These are phyloP conservation scores for Hemisphaericaspora xylanilytica DNA, from an alignment of 1,139 yeast genomes.

Conservation along the genomic window DNA sequence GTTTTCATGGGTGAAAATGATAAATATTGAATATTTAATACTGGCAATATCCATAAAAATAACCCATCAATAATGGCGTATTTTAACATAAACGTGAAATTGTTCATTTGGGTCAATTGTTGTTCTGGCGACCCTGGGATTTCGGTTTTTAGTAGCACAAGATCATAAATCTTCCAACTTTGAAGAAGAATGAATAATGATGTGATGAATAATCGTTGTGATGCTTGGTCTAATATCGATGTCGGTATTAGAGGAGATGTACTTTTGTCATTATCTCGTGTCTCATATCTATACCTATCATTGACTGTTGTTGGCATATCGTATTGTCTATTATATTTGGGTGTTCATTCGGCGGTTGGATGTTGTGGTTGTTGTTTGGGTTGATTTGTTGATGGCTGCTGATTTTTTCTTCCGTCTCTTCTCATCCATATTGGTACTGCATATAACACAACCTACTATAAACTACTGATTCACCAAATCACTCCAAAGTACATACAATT, in stretches of 20 bases:
- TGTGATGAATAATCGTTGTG: slow-evolving; percentile 66
- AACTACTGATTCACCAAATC: no score
- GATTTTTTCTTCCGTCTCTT: no score
- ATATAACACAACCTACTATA: no score
- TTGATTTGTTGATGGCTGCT: no score
- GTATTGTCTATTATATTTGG: no score
- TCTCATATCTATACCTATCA: background rate
- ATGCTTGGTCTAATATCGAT: slow-evolving; percentile 68
- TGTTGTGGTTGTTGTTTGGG: no score
- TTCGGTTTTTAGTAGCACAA: slow-evolving; percentile 44
- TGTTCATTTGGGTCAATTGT: slow-evolving; percentile 32
- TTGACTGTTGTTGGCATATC: no score
- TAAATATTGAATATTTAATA: slow-evolving; percentile 71
- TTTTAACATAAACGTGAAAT: slow-evolving; percentile 62
- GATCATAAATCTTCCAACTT: slow-evolving; percentile 77
- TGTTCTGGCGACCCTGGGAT: slow-evolving; percentile 14
- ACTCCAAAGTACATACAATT: no score
- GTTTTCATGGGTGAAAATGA: slow-evolving; percentile 57
- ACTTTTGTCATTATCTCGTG: slow-evolving; percentile 2
- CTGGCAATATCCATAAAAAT: slow-evolving; percentile 67
- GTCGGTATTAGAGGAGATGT: slow-evolving; percentile 52
- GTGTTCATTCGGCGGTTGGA: no score
- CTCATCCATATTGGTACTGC: no score
- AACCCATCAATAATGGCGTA: slow-evolving; percentile 71
- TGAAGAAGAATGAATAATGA: slow-evolving; percentile 73